Evolutionary conservation across 2,329 filamentous ascomycete species (phyloP).

Genomic region (Trichoderma brevicompactum): DNA sequence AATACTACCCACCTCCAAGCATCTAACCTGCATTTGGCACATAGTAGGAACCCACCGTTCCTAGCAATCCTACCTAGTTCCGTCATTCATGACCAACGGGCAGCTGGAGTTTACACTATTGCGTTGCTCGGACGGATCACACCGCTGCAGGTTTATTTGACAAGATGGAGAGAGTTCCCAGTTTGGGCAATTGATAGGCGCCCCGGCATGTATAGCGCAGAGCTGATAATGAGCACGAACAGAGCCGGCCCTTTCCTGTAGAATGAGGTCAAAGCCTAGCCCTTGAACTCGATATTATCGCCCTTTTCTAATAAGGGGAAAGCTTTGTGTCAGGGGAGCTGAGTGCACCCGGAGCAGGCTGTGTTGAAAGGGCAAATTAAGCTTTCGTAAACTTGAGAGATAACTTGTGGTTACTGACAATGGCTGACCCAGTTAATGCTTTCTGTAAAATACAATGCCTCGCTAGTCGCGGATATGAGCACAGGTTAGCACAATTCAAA

Average conservation of each 20-base stretch:
- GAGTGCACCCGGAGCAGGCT: no score
- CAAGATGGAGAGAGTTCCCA: not conserved
- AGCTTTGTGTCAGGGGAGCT: no score
- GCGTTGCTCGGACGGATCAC: not conserved
- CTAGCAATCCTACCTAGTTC: not conserved
- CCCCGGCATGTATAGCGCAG: not conserved
- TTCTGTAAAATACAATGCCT: not conserved
- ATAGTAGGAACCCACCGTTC: not conserved
- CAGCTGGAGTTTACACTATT: not conserved
- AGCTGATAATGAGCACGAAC: not conserved
- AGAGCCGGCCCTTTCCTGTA: not conserved
- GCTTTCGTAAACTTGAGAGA: no score
- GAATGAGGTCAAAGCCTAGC: not conserved
- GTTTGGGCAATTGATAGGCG: slow-evolving; percentile 9
- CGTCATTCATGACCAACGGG: not conserved
- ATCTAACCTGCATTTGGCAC: not conserved
- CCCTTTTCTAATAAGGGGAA: no score
- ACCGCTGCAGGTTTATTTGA: not conserved
- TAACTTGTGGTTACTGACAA: no score
- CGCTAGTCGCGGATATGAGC: not conserved
- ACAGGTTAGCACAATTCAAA: not conserved
- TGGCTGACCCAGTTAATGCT: no score
- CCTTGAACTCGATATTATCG: no score
- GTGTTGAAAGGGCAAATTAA: no score
- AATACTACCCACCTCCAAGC: not conserved